Percentiles rank a stretch among this genome's conserved stretches.
phyloP scores from a whole-genome alignment of 2,329 filamentous ascomycete genomes.

The Cladosporium sp. region DNA sequence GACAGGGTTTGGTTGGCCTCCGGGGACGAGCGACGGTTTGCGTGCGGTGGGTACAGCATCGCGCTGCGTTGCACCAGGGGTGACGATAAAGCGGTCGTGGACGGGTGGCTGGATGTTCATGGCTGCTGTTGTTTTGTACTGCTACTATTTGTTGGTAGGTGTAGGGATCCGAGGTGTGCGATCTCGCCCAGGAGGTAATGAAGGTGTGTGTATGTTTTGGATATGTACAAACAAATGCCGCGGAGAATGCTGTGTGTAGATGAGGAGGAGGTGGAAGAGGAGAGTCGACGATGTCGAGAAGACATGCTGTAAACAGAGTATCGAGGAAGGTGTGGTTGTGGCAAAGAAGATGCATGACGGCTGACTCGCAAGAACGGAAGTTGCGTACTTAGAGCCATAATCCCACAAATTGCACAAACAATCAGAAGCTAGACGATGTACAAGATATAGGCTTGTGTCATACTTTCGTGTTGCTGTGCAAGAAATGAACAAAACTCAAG shows the following conservation, averaged over 20 bases:
- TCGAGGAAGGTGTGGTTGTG: neutral
- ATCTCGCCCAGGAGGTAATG: slow-evolving; percentile 1
- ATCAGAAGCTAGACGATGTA: neutral
- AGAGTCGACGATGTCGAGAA: neutral
- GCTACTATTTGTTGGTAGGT: neutral
- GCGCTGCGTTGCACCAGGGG: slow-evolving; percentile 6
- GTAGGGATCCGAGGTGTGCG: neutral
- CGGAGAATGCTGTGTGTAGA: neutral
- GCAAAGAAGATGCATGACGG: neutral
- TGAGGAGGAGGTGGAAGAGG: neutral
- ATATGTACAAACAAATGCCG: neutral
- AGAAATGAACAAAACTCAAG: neutral
- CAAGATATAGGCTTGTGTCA: neutral
- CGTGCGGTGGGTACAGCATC: neutral
- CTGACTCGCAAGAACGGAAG: neutral
- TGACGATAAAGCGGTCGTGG: slow-evolving; percentile 7
- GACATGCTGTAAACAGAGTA: neutral
- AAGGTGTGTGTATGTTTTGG: neutral
- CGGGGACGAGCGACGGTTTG: slow-evolving; percentile 6
- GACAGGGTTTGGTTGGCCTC: slow-evolving; percentile 1
- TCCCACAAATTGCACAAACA: neutral
- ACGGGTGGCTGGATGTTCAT: slow-evolving; percentile 18
- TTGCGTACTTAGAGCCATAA: neutral
- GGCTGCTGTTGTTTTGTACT: neutral
- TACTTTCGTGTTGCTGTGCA: neutral